Percentiles rank a stretch among this genome's conserved stretches.
Evolutionary conservation across 495 filamentous ascomycete genomes (phyloP).

Genomic region (Penicillium pancosmium): DNA sequence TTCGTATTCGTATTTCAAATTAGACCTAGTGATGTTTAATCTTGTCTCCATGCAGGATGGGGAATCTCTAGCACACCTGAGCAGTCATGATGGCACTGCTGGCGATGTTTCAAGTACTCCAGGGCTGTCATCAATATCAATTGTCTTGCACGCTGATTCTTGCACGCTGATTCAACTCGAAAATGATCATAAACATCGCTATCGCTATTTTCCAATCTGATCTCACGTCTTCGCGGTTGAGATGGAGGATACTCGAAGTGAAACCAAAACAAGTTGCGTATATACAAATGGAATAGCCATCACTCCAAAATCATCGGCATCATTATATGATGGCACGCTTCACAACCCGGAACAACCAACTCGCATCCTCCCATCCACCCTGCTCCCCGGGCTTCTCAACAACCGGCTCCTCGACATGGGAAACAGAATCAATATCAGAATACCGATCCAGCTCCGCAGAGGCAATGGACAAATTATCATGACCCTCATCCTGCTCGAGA

Average conservation of each 20-base stretch:
- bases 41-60: too few relatives aligned
- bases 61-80: too few relatives aligned
- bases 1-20: conserved; percentile 5
- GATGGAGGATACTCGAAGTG: not conserved
- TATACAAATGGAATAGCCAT: not conserved
- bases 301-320: not conserved
- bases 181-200: too few relatives aligned
- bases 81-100: too few relatives aligned
- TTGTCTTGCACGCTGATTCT: conserved; percentile 5
- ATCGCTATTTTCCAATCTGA: too few relatives aligned
- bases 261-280: not conserved
- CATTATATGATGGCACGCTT: conserved; percentile 68
- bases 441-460: conserved; percentile 16
- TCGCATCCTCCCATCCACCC: conserved; percentile 78
- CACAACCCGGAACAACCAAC: conserved; percentile 80
- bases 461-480: conserved; percentile 17
- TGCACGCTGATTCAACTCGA: conserved; percentile 1
- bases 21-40: too few relatives aligned
- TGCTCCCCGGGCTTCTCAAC: conserved; percentile 49
- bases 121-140: not conserved
- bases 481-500: not conserved
- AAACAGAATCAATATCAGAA: conserved; percentile 31
- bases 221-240: too few relatives aligned
- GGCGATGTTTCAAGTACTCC: too few relatives aligned
- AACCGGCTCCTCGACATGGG: conserved; percentile 29